Evolutionary conservation across 805 yeast genomes (phyloP), one percentile per base, ranked within the genome.

Genomic region (Metschnikowia cubensis): DNA sequence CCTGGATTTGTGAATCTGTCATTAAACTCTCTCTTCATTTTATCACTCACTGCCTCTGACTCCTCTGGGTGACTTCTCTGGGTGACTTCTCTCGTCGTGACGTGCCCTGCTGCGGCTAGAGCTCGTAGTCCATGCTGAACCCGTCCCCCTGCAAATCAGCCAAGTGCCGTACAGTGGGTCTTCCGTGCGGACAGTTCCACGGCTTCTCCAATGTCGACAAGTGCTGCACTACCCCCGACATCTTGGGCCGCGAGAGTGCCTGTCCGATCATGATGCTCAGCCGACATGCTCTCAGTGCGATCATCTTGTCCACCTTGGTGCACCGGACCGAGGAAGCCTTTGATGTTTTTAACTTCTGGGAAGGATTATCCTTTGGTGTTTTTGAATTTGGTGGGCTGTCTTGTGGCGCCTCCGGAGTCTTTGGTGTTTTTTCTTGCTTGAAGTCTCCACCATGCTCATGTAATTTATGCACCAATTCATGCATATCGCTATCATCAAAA

Each of bases 181-280:
- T 73, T 0, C 99, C 99, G 68, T 94, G 99, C 0, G 99, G 99
- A 61, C 90, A 83, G 59, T 85, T 86, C 99, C 99, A 94, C 0
- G 99, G 99, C 62, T 89, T 88, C 53, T 89, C 91, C 35, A 94
- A 72, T 0, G 65, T 70, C 11, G 92, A 81, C 47, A 94, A 70
- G 60, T 89, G 78, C 31, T 70, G 63, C 5, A 94, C 91, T 2
- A 94, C 82, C 35, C 61, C 70, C 1, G 66, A 63, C 99, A 94
- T 94, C 6, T 81, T 77, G 7, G 65, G 71, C 31, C 48, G 56
- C 6, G 73, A 75, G 41, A 94, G 72, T 3, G 85, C 79, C 55
- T 78, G 84, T 0, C 99, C 99, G 43, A 94, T 83, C 99, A 94
- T 94, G 25, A 92, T 88, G 56, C 96, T 89, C 46, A 83, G 82